phyloP scores from a whole-genome alignment of 805 yeast species.

The Phaffomyces antillensis region DNA sequence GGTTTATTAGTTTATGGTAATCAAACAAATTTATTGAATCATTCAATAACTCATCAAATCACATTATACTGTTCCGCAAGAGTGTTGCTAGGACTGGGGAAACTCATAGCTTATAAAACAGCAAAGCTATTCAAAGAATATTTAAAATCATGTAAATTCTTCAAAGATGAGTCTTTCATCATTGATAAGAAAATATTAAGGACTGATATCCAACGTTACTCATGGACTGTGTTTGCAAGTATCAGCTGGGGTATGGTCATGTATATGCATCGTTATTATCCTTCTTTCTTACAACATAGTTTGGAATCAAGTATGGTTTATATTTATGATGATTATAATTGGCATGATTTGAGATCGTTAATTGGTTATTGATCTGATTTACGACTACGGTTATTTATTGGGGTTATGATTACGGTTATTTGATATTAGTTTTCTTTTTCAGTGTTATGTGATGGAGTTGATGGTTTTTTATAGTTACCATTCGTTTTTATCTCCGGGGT shows the following conservation, averaged over 20 bases:
- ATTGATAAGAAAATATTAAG: conserved; percentile 11
- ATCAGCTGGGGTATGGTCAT: conserved; percentile 68
- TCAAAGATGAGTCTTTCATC: background rate
- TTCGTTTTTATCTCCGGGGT: no score
- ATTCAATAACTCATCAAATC: conserved; percentile 59
- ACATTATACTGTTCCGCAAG: conserved; percentile 69
- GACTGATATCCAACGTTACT: conserved; percentile 22
- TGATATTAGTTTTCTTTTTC: no score
- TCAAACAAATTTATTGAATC: conserved; percentile 25
- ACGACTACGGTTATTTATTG: background rate
- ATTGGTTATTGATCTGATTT: conserved; percentile 24
- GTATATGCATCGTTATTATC: conserved; percentile 60
- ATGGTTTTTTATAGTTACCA: no score
- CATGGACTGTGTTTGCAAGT: conserved; percentile 59
- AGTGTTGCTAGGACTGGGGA: conserved; percentile 52
- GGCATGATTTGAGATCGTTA: conserved; percentile 41
- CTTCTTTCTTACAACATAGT: conserved; percentile 54
- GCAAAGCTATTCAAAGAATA: conserved; percentile 9
- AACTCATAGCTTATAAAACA: conserved; percentile 18
- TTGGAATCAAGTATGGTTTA: conserved; percentile 65
- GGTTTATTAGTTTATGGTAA: conserved; percentile 37
- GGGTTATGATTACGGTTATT: no score
- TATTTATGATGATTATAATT: conserved; percentile 54
- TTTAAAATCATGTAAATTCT: background rate
- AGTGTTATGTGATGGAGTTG: no score